phyloP scores from a whole-genome alignment of 768 basidiomycete species.

The Rhodotorula graminis region DNA sequence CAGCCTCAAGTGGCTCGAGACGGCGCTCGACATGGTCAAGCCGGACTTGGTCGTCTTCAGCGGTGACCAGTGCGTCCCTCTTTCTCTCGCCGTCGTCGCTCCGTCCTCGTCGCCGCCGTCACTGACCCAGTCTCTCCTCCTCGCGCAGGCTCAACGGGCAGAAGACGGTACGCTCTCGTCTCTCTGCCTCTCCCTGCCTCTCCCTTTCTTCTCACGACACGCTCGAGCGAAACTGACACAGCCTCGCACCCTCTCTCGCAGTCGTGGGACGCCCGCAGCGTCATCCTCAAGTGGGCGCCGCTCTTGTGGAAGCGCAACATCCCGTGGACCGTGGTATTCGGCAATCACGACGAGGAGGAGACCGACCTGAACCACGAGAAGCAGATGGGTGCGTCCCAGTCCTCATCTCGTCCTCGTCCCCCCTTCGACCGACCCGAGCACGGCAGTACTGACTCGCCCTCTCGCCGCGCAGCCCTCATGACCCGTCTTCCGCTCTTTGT shows the following conservation, averaged over 20 bases:
- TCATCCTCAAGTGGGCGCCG: constrained; percentile 79
- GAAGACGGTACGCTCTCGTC: constrained; percentile 50
- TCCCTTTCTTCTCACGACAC: too few relatives aligned
- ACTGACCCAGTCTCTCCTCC: not conserved
- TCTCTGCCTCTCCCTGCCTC: not conserved
- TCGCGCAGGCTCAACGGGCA: constrained; percentile 67
- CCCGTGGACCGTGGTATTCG: constrained; percentile 89
- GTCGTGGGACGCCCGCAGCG: constrained; percentile 80
- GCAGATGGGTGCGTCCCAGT: constrained; percentile 54
- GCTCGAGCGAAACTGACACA: too few relatives aligned
- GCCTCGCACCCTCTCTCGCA: not conserved
- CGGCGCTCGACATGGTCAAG: constrained; percentile 68
- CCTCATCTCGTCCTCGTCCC: not conserved
- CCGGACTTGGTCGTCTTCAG: constrained; percentile 88
- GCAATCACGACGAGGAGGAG: constrained; percentile 82
- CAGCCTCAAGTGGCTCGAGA: constrained; percentile 67
- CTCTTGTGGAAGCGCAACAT: constrained; percentile 69
- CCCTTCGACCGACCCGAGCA: too few relatives aligned
- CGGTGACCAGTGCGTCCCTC: constrained; percentile 73
- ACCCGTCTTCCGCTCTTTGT: constrained; percentile 79
- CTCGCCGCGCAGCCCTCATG: constrained; percentile 48
- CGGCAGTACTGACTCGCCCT: not conserved
- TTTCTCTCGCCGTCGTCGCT: constrained; percentile 1
- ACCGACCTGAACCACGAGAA: constrained; percentile 57
- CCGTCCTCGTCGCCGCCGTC: not conserved